A percentile compares a stretch with the other conserved stretches of the same genome.
phyloP scores from a whole-genome alignment of 2,329 filamentous ascomycete species.

The Chaetoscypha palmicola region DNA sequence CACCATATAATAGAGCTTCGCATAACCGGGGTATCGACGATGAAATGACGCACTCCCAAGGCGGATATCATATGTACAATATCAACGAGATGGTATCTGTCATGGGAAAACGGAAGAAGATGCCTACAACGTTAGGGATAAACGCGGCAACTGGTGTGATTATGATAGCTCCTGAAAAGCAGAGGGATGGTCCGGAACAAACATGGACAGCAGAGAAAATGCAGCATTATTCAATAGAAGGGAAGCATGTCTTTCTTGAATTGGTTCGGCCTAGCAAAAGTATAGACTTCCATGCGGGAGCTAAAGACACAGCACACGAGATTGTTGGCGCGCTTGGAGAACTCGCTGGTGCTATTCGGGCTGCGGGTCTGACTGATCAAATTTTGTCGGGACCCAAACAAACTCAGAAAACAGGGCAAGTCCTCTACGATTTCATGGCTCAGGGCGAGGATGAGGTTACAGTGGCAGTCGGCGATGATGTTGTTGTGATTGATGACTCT shows the following conservation, averaged over 20 bases:
- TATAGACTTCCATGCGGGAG: constrained; percentile 92
- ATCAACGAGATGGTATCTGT: constrained; percentile 97
- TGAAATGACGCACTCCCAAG: constrained; percentile 50
- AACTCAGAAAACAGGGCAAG: constrained; percentile 71
- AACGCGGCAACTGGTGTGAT: constrained; percentile 84
- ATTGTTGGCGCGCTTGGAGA: constrained; percentile 86
- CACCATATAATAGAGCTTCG: constrained; percentile 45
- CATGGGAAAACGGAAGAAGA: constrained; percentile 95
- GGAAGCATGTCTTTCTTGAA: constrained; percentile 96
- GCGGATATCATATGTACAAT: constrained; percentile 90
- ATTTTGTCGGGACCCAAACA: constrained; percentile 69
- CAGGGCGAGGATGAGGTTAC: constrained; percentile 96
- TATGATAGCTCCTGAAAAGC: constrained; percentile 81
- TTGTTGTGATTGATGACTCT: constrained; percentile 78
- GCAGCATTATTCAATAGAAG: constrained; percentile 96
- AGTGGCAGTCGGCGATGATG: constrained; percentile 82
- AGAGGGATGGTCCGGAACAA: constrained; percentile 73
- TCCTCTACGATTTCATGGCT: constrained; percentile 94
- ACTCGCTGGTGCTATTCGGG: constrained; percentile 75
- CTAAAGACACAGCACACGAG: constrained; percentile 92
- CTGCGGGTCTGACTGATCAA: constrained; percentile 79
- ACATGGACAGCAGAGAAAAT: constrained; percentile 94
- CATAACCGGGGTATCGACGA: constrained; percentile 36
- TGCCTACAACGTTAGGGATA: constrained; percentile 94
- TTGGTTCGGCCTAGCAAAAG: constrained; percentile 88